Conservation (phyloP, 768 basidiomycete genomes). For the Saitozyma podzolica region DNA sequence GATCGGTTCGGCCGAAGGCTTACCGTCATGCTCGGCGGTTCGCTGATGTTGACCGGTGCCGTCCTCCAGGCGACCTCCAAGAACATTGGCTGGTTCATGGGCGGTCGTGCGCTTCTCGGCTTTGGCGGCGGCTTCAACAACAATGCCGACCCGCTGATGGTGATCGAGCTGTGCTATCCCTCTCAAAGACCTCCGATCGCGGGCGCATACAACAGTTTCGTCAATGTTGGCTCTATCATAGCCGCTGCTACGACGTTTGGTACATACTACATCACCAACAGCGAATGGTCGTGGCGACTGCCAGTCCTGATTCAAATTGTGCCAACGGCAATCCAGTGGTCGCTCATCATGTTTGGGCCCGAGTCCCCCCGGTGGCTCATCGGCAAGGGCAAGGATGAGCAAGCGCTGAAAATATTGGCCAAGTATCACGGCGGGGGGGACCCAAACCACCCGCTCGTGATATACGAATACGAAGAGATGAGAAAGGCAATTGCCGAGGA, state of each 20-base stretch:
- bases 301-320: conserved; percentile 36
- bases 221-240: conserved; percentile 72
- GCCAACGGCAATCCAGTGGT: conserved; percentile 52
- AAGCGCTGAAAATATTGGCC: conserved; percentile 23
- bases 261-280: conserved; percentile 55
- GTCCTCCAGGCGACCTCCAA: conserved; percentile 19
- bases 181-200: conserved; percentile 67
- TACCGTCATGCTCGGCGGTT: conserved; percentile 1
- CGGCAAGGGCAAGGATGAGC: conserved; percentile 55
- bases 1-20: conserved; percentile 59
- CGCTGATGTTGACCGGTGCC: conserved; percentile 14
- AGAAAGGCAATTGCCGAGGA: conserved; percentile 31
- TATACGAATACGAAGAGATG: conserved; percentile 58
- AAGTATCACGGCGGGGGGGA: conserved; percentile 46
- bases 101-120: conserved; percentile 54
- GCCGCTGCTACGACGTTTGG: conserved; percentile 85
- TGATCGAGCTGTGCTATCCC: conserved; percentile 80
- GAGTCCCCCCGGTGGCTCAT: conserved; percentile 63
- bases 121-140: conserved; percentile 64
- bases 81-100: conserved; percentile 32
- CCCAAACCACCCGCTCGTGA: conserved; percentile 34
- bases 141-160: conserved; percentile 75
- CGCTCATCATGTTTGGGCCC: conserved; percentile 66
- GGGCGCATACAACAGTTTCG: conserved; percentile 59
- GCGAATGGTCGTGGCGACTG: conserved; percentile 60